Base-by-base conservation (phyloP, 2,329 filamentous ascomycete genomes). In the Pezicula radicicola region DNA sequence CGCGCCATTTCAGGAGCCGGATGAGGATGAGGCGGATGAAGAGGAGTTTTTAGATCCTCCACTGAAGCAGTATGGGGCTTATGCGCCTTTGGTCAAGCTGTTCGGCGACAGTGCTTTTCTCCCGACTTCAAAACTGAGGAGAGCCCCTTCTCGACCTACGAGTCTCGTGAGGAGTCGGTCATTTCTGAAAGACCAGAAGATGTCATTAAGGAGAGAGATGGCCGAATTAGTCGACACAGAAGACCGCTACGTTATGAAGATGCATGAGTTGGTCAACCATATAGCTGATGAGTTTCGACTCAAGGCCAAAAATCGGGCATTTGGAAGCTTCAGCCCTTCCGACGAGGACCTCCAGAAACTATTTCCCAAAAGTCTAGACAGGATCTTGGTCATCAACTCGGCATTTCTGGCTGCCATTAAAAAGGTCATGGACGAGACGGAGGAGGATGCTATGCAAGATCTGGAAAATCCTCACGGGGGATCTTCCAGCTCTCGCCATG, bases 191-290 rank as follows among this genome's bases (percentile, higher is more conserved):
- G 84, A 88, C 51, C 90, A 97, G 65, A 95, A 96, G 65, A 80
- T 91, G 60, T 88, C 88, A 48, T 74, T 97, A 59, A 84, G 92
- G 39, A 87, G 92, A 70, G 93, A 96, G 68, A 85, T 99, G 78
- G 85, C 83, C 53, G 94, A 99, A 68, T 74, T 97, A 54, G 83
- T 97, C 33, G 89, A 96, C 63, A 99, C 94, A 0, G 94, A 99
- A 68, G 91, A 94, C 66, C 87, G 90, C 68, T 99, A 97, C 70
- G 91, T 99, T 40, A 79, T 81, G 62, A 97, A 97, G 69, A 72
- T 99, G 51, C 83, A 89, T 55, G 89, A 94, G 59, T 73, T 99
- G 54, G 88, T 96, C 40, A 84, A 88, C 56, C 83, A 87, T 53
- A 84, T 97, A 28, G 91, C 91, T 25, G 82, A 84, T 50, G 89